Base-by-base conservation (phyloP, 1,139 yeast species). In the Candida glucosophila region DNA sequence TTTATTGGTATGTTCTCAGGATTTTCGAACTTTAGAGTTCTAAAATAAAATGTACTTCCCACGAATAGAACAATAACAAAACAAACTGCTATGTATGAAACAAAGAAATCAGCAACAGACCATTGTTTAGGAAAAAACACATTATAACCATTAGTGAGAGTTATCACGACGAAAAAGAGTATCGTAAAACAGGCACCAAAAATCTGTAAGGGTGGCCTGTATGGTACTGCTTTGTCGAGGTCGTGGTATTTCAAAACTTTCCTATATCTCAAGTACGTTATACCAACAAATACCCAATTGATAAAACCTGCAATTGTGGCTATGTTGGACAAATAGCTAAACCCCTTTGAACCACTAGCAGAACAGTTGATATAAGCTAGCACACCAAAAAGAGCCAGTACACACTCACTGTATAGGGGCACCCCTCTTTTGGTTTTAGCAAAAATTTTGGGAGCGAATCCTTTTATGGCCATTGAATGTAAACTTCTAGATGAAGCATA, bases 271-370 rank as follows among this genome's bases (percentile, higher is more conserved):
- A 58, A 39, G 32, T 78, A 83, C 3, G 79, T 76, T 20, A 74
- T 46, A 31, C 73, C 57, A 64, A 83, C 73, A 36, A 73, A 63
- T 22, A 70, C 67, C 43, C 77, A 81, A 47, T 79, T 81, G 43
- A 82, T 70, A 38, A 82, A 58, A 50, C 81, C 90, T 3, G 88
- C 77, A 2, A 88, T 82, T 2, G 94, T 82, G 40, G 80, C 78
- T 38, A 83, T 58, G 40, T 73, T 77, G 29, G 81, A 77, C 49
- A 83, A 67, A 78, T 88, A 82, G 43, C 68, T 67, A 40, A 83
- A 64, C 10, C 80, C 94, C 11, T 67, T 71, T 11, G 73, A 68
- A 20, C 88, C 74, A 22, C 31, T 25, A 11, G 18, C 10, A 18
- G 37, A 23, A 13, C 34, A 31, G 23, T 36, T 38, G 29, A 36